Evolutionary conservation across 352 stramenopile species (phyloP).

Genomic region (Globisporangium uncinulatum): DNA sequence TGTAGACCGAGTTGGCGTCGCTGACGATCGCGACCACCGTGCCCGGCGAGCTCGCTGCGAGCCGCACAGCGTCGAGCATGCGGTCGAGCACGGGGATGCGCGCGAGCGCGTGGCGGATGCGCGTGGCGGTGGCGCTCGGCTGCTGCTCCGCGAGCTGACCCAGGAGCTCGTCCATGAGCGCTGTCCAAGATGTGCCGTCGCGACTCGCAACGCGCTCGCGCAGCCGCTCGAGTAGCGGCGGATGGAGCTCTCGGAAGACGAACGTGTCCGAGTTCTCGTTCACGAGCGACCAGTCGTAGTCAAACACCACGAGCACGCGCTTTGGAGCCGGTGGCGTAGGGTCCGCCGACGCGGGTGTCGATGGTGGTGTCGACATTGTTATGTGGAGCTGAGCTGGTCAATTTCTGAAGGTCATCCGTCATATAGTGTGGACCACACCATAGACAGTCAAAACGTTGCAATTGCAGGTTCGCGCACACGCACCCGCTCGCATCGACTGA

Average conservation of each 20-base stretch:
- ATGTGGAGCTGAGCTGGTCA: not conserved
- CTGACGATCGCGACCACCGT: conserved; percentile 66
- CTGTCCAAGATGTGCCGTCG: conserved; percentile 37
- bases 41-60: conserved; percentile 29
- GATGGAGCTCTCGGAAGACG: conserved; percentile 62
- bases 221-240: conserved; percentile 43
- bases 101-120: conserved; percentile 41
- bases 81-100: conserved; percentile 45
- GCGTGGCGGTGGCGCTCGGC: conserved; percentile 23
- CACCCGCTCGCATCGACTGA: not conserved
- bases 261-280: conserved; percentile 83
- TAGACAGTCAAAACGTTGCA: too few species aligned
- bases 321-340: too few species aligned
- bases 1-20: conserved; percentile 78
- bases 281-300: conserved; percentile 83
- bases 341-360: too few species aligned
- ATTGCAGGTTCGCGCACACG: too few species aligned
- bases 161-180: conserved; percentile 66
- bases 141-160: conserved; percentile 29
- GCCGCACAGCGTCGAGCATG: conserved; percentile 65
- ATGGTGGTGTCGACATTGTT: too few species aligned
- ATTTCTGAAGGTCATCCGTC: not conserved
- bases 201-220: conserved; percentile 16
- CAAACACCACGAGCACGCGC: conserved; percentile 59
- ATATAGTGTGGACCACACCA: not conserved